Percentiles rank a stretch among this genome's conserved stretches.
These are phyloP conservation scores for Canna indica DNA, from an alignment of 176 grass and related monocot genomes.

Conservation along the genomic window DNA sequence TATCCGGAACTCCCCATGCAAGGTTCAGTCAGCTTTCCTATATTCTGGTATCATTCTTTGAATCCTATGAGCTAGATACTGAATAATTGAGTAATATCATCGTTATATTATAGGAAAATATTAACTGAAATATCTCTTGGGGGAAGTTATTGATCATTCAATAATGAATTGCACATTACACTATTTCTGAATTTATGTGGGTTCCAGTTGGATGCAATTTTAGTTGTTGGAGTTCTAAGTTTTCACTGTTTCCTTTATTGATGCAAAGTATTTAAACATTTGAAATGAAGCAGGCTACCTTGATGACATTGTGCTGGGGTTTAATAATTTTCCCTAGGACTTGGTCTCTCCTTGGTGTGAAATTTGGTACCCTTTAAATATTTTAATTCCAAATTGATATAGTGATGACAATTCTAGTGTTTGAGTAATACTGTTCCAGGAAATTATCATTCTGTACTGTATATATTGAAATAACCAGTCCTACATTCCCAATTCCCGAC, in stretches of 20 bases:
- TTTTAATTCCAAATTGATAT: neutral
- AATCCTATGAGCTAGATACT: constrained; percentile 5
- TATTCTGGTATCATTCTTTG: constrained; percentile 14
- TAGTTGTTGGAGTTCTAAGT: neutral
- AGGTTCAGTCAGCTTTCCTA: constrained; percentile 40
- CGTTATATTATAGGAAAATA: neutral
- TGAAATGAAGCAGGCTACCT: neutral
- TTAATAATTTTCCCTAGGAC: neutral
- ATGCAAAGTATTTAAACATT: neutral
- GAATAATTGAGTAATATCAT: neutral
- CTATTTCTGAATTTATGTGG: neutral
- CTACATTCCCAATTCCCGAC: no score
- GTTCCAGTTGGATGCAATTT: neutral
- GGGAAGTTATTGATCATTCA: neutral
- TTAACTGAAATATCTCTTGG: neutral
- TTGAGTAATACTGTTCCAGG: neutral
- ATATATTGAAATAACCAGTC: no score
- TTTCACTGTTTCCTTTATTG: neutral
- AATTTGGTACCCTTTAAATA: neutral
- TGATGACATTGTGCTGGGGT: neutral
- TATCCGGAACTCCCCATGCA: constrained; percentile 62
- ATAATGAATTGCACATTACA: neutral
- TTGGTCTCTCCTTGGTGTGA: neutral
- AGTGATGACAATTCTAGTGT: neutral
- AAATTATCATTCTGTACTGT: neutral